A percentile compares a stretch with the other conserved stretches of the same genome.
phyloP scores from a whole-genome alignment of 2,329 filamentous ascomycete genomes.

The Aciculosporium take region DNA sequence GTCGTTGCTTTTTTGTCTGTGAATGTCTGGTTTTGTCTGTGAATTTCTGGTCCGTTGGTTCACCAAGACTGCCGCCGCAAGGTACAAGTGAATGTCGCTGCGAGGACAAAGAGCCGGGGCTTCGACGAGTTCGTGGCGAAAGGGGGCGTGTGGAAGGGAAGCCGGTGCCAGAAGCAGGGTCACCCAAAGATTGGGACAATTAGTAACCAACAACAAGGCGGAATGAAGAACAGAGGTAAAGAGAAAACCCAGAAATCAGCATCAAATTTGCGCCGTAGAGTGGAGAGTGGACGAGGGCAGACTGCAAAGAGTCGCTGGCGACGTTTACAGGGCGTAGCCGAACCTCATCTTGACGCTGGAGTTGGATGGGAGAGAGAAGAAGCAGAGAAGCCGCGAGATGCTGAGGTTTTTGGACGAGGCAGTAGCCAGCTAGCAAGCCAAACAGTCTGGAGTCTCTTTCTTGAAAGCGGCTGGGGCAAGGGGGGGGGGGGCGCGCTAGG shows the following conservation, averaged over 20 bases:
- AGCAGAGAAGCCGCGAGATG: slow-evolving; percentile 5
- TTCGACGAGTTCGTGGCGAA: background rate
- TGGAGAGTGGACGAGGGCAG: slow-evolving; percentile 31
- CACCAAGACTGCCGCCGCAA: slow-evolving; percentile 21
- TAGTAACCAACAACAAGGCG: no score
- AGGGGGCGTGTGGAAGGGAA: no score
- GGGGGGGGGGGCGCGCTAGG: no score
- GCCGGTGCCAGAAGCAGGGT: background rate
- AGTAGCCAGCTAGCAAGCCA: slow-evolving; percentile 5
- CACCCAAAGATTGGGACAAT: slow-evolving; percentile 1
- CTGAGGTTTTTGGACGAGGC: slow-evolving; percentile 17
- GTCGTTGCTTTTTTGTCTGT: background rate
- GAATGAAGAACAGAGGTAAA: slow-evolving; percentile 4
- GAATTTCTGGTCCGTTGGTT: slow-evolving; percentile 8
- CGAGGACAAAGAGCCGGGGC: slow-evolving; percentile 14
- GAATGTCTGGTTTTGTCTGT: background rate
- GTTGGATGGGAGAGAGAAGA: slow-evolving; percentile 32
- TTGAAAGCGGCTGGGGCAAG: no score
- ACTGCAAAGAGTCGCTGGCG: slow-evolving; percentile 41
- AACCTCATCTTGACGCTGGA: slow-evolving; percentile 37
- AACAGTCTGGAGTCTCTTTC: no score
- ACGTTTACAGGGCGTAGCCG: slow-evolving; percentile 35
- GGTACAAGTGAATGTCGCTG: slow-evolving; percentile 40
- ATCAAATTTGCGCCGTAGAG: slow-evolving; percentile 22
- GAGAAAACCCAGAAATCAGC: slow-evolving; percentile 9